Base-by-base conservation (phyloP, 2,329 filamentous ascomycete species). In the Aspergillus fijiensis region DNA sequence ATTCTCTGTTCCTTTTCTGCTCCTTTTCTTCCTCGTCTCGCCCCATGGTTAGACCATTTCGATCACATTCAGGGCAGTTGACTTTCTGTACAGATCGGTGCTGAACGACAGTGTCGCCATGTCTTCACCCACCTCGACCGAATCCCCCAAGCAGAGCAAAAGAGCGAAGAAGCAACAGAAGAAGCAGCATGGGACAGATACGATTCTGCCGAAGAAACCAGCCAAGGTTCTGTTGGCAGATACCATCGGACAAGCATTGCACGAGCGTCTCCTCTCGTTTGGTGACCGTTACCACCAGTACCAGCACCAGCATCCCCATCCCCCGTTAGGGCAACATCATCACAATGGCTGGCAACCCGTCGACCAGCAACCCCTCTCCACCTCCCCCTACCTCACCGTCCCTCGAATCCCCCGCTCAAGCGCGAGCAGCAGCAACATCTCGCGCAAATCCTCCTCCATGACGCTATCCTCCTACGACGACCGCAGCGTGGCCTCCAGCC, bases 401-500 rank as follows among this genome's bases (percentile, higher is more conserved):
- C 25, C 52, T 55, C 52, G n/a, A 2, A 35, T 23, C 14, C 14
- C 16, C 16, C 2, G 19, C 25, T 33, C 42, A 5, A 55, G 29
- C 42, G 33, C 9, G 42, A 49, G 53, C 11, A 49, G 42, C 53
- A 49, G 25, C 39, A 55, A 11, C 35, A 21, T n/a, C 52, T 31
- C 33, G 21, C 45, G n/a, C 25, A n/a, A 12, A 16, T 42, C 51
- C 14, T 25, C 33, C 3, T 45, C 35, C 21, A 35, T 42, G n/a
- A 19, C 52, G 14, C n/a, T 29, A 16, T 55, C 52, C 16, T 48
- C 53, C 25, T 55, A 27, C n/a, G 39, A 47, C 21, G 9, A 31
- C 27, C 45, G 33, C 16, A 55, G 53, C 53, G 4, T 55, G 11
- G 27, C 42, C 4, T 55, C 53, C 53, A 55, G 53, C 42, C 53